Evolutionary conservation across 495 filamentous ascomycete genomes (phyloP).

Genomic region (Viridothelium virens): DNA sequence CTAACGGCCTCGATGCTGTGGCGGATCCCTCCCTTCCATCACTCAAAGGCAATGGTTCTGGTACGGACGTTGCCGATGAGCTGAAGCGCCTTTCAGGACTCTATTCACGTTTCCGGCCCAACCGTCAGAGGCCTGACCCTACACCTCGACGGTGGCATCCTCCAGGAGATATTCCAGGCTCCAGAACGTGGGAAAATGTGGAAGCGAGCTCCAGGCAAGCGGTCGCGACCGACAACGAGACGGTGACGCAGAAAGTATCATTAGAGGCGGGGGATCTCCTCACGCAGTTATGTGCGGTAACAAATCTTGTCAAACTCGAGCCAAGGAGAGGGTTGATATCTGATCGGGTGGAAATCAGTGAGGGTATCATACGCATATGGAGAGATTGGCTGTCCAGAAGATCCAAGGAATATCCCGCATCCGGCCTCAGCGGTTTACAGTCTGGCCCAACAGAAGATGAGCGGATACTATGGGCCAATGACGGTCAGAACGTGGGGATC

Average conservation of each 20-base stretch:
- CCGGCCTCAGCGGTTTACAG: not conserved
- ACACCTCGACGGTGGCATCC: slow-evolving; percentile 29
- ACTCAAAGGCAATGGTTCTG: not conserved
- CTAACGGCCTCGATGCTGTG: slow-evolving; percentile 37
- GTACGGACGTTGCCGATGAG: slow-evolving; percentile 13
- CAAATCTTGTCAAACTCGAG: slow-evolving; percentile 59
- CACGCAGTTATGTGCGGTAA: slow-evolving; percentile 59
- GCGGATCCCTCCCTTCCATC: not conserved
- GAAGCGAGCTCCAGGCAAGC: slow-evolving; percentile 11
- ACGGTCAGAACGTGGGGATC: slow-evolving; percentile 31
- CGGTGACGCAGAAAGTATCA: slow-evolving; percentile 50
- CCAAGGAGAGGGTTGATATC: slow-evolving; percentile 51
- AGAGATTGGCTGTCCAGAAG: slow-evolving; percentile 57
- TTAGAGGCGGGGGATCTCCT: slow-evolving; percentile 63
- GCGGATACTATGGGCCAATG: slow-evolving; percentile 33
- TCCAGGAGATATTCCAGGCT: slow-evolving; percentile 37
- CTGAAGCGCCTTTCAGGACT: slow-evolving; percentile 39
- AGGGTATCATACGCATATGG: slow-evolving; percentile 59
- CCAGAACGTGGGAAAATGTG: slow-evolving; percentile 27
- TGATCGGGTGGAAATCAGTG: slow-evolving; percentile 53
- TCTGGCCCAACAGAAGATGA: slow-evolving; percentile 13
- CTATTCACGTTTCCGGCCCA: slow-evolving; percentile 57
- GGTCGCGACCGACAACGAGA: slow-evolving; percentile 26
- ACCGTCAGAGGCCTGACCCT: slow-evolving; percentile 41
- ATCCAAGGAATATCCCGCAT: slow-evolving; percentile 21